Conservation (phyloP, 345 rosid genomes). For the Heritiera littoralis region DNA sequence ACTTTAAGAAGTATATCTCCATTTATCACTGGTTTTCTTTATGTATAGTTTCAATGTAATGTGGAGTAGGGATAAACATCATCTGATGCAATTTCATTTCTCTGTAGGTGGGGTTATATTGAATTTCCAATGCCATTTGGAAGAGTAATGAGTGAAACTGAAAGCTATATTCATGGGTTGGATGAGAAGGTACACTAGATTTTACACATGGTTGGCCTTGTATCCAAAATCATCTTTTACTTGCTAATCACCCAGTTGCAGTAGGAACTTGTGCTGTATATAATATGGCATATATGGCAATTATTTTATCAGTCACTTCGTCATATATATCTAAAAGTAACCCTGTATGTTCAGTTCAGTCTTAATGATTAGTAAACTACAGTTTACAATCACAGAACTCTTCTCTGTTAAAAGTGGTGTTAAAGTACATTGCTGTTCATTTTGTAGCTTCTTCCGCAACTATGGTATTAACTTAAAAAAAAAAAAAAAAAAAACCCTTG, state of each 20-base stretch:
- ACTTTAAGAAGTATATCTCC: slow-evolving; percentile 77
- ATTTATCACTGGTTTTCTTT: slow-evolving; percentile 8
- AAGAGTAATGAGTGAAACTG: slow-evolving; percentile 88
- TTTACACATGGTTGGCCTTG: not conserved
- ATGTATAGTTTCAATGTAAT: not conserved
- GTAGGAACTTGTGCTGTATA: slow-evolving; percentile 5
- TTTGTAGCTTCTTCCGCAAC: slow-evolving; percentile 3
- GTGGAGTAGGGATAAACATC: not conserved
- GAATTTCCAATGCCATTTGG: slow-evolving; percentile 97
- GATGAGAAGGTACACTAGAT: slow-evolving; percentile 78
- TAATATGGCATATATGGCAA: not conserved
- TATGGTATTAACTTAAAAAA: not conserved
- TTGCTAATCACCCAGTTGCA: slow-evolving; percentile 1
- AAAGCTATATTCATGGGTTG: slow-evolving; percentile 83
- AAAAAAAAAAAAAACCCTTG: slow-evolving; percentile 21
- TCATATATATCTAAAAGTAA: not conserved
- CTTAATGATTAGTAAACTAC: not conserved
- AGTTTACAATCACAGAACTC: not conserved
- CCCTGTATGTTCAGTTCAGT: not conserved
- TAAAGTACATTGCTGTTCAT: not conserved
- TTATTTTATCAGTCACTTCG: not conserved
- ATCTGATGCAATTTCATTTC: slow-evolving; percentile 25
- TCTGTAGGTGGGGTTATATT: slow-evolving; percentile 83
- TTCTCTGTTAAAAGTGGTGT: not conserved
- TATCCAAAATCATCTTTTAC: slow-evolving; percentile 10